Evolutionary conservation across 345 rosid species (phyloP).

Genomic region (Eucalyptus victrix): DNA sequence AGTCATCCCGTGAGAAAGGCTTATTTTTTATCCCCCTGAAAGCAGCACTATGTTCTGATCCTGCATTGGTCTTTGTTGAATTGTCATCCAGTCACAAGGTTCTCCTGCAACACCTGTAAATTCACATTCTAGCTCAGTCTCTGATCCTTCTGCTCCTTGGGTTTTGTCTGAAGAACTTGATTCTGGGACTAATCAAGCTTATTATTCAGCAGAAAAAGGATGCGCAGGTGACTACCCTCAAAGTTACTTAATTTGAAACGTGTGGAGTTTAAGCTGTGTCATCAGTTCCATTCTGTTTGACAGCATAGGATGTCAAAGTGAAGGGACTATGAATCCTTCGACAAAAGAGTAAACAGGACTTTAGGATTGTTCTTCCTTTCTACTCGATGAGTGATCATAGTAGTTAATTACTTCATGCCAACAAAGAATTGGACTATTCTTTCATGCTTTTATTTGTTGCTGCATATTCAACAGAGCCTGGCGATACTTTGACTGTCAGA

Average conservation of each 20-base stretch:
- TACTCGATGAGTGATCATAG: background rate
- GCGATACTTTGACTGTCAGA: slow-evolving; percentile 23
- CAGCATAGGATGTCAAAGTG: background rate
- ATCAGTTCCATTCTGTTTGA: background rate
- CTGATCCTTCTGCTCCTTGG: slow-evolving; percentile 47
- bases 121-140: slow-evolving; percentile 71
- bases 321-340: background rate
- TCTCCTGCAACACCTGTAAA: slow-evolving; percentile 68
- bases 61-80: background rate
- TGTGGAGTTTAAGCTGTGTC: background rate
- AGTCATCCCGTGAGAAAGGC: background rate
- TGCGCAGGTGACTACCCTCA: slow-evolving; percentile 5
- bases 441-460: background rate
- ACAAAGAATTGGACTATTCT: background rate
- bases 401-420: background rate
- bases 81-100: slow-evolving; percentile 39
- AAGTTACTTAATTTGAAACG: background rate
- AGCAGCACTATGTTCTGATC: background rate
- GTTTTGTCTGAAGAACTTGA: slow-evolving; percentile 49
- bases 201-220: slow-evolving; percentile 17
- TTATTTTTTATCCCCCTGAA: background rate
- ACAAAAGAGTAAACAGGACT: background rate
- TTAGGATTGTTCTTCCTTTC: background rate
- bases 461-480: slow-evolving; percentile 34
- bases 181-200: slow-evolving; percentile 31